Evolutionary conservation across 768 basidiomycete species (phyloP).

Genomic region (Cystofilobasidium ferigula): DNA sequence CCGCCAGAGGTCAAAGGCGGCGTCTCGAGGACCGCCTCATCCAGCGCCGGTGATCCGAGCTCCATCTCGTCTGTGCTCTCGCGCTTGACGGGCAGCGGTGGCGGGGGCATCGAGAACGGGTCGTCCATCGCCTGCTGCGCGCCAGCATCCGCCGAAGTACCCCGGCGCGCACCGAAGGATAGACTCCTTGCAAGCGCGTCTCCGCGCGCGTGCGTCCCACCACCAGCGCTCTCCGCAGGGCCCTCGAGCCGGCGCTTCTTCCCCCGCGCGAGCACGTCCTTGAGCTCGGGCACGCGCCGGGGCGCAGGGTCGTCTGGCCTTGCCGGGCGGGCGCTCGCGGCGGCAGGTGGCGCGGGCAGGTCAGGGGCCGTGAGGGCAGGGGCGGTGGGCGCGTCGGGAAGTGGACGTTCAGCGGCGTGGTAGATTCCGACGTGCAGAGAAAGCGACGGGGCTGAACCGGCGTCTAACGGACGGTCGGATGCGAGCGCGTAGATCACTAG

Average conservation of each 20-base stretch:
- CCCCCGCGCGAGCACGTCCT: not conserved
- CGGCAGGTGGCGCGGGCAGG: not conserved
- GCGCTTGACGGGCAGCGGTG: not conserved
- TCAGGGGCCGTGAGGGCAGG: not conserved
- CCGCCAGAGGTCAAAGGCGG: not conserved
- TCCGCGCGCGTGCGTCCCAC: not conserved
- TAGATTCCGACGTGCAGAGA: slow-evolving; percentile 1
- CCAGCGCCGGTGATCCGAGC: too few species aligned
- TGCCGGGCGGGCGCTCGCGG: not conserved
- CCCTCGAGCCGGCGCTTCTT: not conserved
- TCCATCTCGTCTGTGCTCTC: not conserved
- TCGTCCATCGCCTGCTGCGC: not conserved
- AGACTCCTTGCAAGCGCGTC: not conserved
- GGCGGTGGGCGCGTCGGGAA: not conserved
- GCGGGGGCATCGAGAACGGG: not conserved
- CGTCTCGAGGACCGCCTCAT: not conserved
- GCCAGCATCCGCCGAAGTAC: too few species aligned
- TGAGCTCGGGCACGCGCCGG: slow-evolving; percentile 3
- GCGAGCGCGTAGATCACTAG: slow-evolving; percentile 11
- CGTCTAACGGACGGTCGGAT: not conserved
- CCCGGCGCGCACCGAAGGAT: too few species aligned
- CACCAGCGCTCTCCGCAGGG: not conserved
- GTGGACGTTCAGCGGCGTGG: not conserved
- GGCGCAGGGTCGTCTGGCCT: slow-evolving; percentile 7
- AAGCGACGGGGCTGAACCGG: not conserved